Percentiles rank a stretch among this genome's conserved stretches.
Conservation (phyloP, 2,329 filamentous ascomycete genomes). For the Stachybotrys chartarum region DNA sequence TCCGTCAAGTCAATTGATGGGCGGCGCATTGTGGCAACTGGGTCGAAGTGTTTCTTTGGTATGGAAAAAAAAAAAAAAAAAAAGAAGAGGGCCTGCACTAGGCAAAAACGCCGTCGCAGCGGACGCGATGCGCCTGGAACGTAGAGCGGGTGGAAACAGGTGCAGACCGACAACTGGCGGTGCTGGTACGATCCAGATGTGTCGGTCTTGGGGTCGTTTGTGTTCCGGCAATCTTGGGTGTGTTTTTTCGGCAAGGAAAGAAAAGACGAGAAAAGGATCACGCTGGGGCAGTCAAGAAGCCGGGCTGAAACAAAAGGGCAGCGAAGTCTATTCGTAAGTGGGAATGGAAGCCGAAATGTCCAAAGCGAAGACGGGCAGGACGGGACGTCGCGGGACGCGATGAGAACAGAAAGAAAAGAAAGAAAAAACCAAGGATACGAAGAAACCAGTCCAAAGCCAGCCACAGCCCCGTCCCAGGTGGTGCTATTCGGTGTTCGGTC, state of each 20-base stretch:
- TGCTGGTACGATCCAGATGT: too few species aligned
- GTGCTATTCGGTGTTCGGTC: too few species aligned
- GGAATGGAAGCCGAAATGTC: background rate
- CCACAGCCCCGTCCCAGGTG: too few species aligned
- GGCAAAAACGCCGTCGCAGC: background rate
- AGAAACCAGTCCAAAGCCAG: background rate
- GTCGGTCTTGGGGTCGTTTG: too few species aligned
- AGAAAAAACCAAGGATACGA: background rate
- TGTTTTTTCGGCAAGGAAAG: too few species aligned
- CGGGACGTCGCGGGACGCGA: background rate
- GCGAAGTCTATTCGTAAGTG: background rate
- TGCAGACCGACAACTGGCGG: too few species aligned
- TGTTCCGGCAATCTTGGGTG: too few species aligned
- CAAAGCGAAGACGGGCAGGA: background rate
- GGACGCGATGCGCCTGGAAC: background rate
- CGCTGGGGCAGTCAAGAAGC: too few species aligned
- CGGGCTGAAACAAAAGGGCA: too few species aligned
- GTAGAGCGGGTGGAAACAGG: background rate
- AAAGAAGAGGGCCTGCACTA: background rate
- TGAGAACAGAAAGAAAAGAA: background rate
- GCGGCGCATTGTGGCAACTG: constrained; percentile 32
- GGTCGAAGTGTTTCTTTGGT: background rate
- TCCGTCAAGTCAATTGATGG: constrained; percentile 33
- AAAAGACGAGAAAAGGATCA: too few species aligned
- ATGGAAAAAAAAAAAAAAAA: too few species aligned